Conservation (phyloP, 1,139 yeast genomes). For the Saccharomyces hybrid region DNA sequence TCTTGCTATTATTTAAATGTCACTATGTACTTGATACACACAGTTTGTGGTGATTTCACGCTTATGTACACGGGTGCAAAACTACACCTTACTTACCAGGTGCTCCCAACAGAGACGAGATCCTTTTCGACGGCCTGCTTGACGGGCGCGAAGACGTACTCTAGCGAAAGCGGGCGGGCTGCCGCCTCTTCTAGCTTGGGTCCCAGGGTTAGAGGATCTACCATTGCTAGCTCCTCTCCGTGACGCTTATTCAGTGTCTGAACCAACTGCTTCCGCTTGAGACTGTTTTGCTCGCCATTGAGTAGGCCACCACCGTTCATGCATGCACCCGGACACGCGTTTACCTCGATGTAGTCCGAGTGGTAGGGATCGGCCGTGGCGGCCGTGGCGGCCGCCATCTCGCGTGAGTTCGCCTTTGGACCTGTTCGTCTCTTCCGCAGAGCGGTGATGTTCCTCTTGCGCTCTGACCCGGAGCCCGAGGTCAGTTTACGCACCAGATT, state of each 20-base stretch:
- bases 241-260: conserved; percentile 9
- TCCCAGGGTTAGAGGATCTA: conserved; percentile 8
- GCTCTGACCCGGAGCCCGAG: conserved; percentile 9
- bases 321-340: conserved; percentile 99
- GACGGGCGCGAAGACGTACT: conserved; percentile 16
- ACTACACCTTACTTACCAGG: conserved; percentile 16
- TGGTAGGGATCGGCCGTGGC: conserved; percentile 54
- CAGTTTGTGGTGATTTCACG: not conserved
- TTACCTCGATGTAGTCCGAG: conserved; percentile 83
- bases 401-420: not conserved
- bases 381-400: conserved; percentile 26
- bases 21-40: not conserved
- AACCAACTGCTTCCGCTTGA: conserved; percentile 5
- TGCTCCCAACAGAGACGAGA: conserved; percentile 19
- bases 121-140: conserved; percentile 13
- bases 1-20: not conserved
- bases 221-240: conserved; percentile 4
- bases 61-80: not conserved
- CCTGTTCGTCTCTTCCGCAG: conserved; percentile 8
- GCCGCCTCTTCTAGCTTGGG: conserved; percentile 3
- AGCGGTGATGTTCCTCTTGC: conserved; percentile 12
- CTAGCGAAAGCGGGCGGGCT: conserved; percentile 3
- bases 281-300: conserved; percentile 9
- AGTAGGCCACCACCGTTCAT: conserved; percentile 93
- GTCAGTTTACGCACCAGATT: conserved; percentile 80